Conservation (phyloP, 2,329 filamentous ascomycete species). For the Xylariaceae sp. region DNA sequence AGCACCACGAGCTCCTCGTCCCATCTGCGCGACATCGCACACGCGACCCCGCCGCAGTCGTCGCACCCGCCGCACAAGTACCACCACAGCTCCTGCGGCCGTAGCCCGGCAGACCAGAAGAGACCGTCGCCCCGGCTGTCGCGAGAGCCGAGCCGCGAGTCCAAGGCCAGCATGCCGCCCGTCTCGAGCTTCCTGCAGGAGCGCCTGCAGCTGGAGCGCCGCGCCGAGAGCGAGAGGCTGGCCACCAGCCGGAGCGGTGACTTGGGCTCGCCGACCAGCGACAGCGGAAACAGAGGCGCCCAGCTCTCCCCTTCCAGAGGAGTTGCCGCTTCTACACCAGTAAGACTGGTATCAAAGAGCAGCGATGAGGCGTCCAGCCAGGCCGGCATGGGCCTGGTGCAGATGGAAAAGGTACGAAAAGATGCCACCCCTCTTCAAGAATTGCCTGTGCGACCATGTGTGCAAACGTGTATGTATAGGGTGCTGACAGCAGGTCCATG, state of each 20-base stretch:
- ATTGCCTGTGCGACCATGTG: too few relatives aligned
- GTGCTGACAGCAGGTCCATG: background rate
- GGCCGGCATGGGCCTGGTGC: conserved; percentile 55
- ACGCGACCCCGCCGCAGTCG: conserved; percentile 30
- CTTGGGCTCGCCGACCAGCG: conserved; percentile 29
- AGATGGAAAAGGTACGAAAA: conserved; percentile 61
- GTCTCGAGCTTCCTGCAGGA: conserved; percentile 49
- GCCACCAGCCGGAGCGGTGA: conserved; percentile 29
- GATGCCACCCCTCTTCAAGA: too few relatives aligned
- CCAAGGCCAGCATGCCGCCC: conserved; percentile 28
- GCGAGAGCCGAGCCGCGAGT: conserved; percentile 34
- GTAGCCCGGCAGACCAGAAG: conserved; percentile 24
- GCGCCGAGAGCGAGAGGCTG: conserved; percentile 38
- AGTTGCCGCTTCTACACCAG: conserved; percentile 24
- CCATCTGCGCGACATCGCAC: conserved; percentile 27
- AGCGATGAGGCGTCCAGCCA: conserved; percentile 35
- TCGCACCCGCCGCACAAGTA: conserved; percentile 31
- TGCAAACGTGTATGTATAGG: conserved; percentile 2
- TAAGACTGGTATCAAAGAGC: conserved; percentile 36
- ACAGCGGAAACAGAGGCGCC: conserved; percentile 26
- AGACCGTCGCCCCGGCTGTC: conserved; percentile 34
- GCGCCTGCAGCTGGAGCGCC: conserved; percentile 44
- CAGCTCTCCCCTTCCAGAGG: conserved; percentile 32
- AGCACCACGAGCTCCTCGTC: conserved; percentile 36
- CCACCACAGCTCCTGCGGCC: conserved; percentile 32